Evolutionary conservation across 2,329 filamentous ascomycete species (phyloP).

Genomic region (Cordyceps fumosorosea): DNA sequence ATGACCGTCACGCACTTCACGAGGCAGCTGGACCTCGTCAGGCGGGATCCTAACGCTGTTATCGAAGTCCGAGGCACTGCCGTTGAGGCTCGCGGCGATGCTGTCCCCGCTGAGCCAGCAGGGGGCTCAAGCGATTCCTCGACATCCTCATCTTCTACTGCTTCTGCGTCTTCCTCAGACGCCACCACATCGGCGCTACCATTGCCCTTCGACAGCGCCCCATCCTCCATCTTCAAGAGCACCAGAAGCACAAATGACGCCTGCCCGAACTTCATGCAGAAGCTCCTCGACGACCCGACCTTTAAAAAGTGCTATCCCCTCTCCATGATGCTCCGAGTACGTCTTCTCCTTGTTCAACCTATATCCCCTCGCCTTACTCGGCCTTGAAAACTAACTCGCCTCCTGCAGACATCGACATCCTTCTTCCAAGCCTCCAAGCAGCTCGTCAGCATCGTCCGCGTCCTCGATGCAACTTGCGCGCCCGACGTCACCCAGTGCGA

Average conservation of each 20-base stretch:
- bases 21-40: slow-evolving; percentile 3
- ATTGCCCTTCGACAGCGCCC: slow-evolving; percentile 58
- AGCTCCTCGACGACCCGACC: slow-evolving; percentile 57
- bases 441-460: slow-evolving; percentile 63
- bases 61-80: neutral
- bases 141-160: slow-evolving; percentile 16
- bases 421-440: slow-evolving; percentile 78
- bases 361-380: neutral
- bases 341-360: slow-evolving; percentile 19
- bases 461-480: slow-evolving; percentile 72
- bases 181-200: slow-evolving; percentile 42
- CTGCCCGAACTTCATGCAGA: slow-evolving; percentile 62
- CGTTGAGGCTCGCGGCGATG: neutral
- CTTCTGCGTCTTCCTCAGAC: slow-evolving; percentile 19
- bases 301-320: slow-evolving; percentile 75
- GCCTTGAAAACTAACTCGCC: neutral
- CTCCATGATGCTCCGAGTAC: slow-evolving; percentile 73
- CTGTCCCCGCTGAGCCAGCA: neutral
- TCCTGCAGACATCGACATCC: slow-evolving; percentile 62
- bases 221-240: slow-evolving; percentile 55
- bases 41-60: neutral
- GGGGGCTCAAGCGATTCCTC: neutral
- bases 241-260: slow-evolving; percentile 35
- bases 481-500: slow-evolving; percentile 62
- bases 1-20: slow-evolving; percentile 8